phyloP scores from a whole-genome alignment of 2,329 filamentous ascomycete genomes.

The Alternaria gansuensis region DNA sequence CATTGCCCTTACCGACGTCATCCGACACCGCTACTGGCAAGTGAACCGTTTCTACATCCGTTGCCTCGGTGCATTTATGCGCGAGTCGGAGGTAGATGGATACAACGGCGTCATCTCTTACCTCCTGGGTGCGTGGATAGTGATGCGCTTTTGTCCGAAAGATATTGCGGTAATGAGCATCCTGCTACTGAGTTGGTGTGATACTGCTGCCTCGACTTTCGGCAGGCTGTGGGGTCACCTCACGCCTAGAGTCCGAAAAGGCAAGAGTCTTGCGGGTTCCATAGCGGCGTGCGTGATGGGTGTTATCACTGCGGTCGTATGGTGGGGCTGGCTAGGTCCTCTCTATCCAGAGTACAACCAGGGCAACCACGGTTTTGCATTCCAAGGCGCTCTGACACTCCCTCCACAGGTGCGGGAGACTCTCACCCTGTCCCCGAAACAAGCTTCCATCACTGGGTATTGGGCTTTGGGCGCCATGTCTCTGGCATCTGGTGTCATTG shows the following conservation, averaged over 20 bases:
- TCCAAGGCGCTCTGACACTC: constrained; percentile 77
- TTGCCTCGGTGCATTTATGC: constrained; percentile 88
- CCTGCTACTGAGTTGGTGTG: constrained; percentile 94
- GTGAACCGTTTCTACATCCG: constrained; percentile 90
- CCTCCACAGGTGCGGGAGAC: constrained; percentile 67
- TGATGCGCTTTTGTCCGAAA: constrained; percentile 88
- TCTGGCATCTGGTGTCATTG: constrained; percentile 86
- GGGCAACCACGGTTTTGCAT: constrained; percentile 75
- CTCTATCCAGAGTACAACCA: constrained; percentile 46
- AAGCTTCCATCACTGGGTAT: constrained; percentile 72
- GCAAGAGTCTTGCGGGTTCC: constrained; percentile 92
- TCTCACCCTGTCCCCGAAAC: constrained; percentile 67
- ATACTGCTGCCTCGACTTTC: constrained; percentile 95
- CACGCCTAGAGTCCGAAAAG: constrained; percentile 82
- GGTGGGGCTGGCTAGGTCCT: constrained; percentile 88
- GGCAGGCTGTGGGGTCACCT: constrained; percentile 89
- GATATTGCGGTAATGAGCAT: constrained; percentile 91
- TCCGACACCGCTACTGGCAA: constrained; percentile 81
- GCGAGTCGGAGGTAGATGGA: constrained; percentile 90
- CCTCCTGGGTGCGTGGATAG: constrained; percentile 86
- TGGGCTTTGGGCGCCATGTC: constrained; percentile 82
- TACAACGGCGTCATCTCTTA: constrained; percentile 99
- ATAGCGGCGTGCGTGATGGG: constrained; percentile 84
- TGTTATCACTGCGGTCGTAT: constrained; percentile 80
- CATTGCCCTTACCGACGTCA: constrained; percentile 80